Base-by-base conservation (phyloP, 176 grass and related monocot species). In the Aechmea fasciata region DNA sequence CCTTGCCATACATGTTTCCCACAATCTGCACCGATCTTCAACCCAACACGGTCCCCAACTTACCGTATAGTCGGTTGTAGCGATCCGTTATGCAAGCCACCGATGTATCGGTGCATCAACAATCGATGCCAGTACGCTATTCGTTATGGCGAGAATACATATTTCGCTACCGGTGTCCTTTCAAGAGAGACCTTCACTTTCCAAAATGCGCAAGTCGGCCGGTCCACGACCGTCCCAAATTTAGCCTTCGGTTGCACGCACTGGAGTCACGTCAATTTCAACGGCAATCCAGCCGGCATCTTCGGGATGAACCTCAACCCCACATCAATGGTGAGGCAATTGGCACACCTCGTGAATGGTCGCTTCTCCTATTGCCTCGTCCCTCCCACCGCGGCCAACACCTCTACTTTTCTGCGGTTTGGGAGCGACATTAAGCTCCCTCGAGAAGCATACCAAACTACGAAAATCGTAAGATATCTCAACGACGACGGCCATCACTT, bases 171-270 rank as follows among this genome's bases (percentile, higher is more conserved):
- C 13, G 77, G 69, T 1, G 51, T 63, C 13, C 77, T 79, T 9
- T 13, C 69, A 22, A 64, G 52, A 3, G 77, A 73, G 3, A 73
- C 59, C 8, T 79, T 79, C 47, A 73, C 13, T n/a, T 23, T 79
- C 22, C 18, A 59, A 7, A 65, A 18, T 48, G 68, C 64, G 8
- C 51, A 78, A 71, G 62, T 28, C 12, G n/a, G 2, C 4, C 14
- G 61, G 14, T 10, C 28, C 57, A 25, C 57, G 19, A 12, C 51
- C 11, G 17, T 71, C 4, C 14, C 64, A 9, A 70, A 64, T 61
- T 62, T 71, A 19, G 49, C 70, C 11, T 78, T 78, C 13, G 76
- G 76, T 61, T 78, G 76, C 17, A 66, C 69, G 75, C 53, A 70
- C 3, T 14, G 28, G 54, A 53, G 50, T 51, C 69, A 33, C 65